Percentiles rank a stretch among this genome's conserved stretches.
These are phyloP conservation scores for Paramecium caudatum DNA, from an alignment of 73 alveolate genomes.

Conservation along the genomic window DNA sequence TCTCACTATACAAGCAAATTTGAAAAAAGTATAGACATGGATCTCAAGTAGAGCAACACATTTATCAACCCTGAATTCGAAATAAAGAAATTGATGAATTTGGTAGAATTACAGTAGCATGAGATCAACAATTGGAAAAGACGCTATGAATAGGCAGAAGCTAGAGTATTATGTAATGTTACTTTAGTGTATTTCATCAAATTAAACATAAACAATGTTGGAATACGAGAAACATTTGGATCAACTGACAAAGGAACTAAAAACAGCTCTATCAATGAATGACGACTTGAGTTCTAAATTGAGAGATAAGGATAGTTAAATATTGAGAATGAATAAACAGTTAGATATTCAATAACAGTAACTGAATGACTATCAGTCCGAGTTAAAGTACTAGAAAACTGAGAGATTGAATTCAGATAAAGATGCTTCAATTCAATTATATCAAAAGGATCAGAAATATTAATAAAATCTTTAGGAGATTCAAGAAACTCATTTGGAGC, in stretches of 20 bases:
- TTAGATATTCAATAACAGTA: background rate
- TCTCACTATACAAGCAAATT: conserved; percentile 55
- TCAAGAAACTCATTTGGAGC: background rate
- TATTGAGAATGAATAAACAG: background rate
- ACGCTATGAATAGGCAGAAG: conserved; percentile 55
- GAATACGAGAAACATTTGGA: conserved; percentile 58
- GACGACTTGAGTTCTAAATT: background rate
- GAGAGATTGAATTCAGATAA: background rate
- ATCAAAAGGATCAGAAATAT: background rate
- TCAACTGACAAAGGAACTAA: conserved; percentile 24
- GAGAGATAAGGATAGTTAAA: background rate
- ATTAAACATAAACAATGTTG: background rate
- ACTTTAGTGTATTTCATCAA: conserved; percentile 1
- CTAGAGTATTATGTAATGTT: background rate
- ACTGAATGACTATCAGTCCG: background rate
- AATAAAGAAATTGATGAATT: conserved; percentile 56
- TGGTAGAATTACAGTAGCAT: conserved; percentile 49
- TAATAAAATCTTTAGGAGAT: background rate
- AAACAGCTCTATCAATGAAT: background rate
- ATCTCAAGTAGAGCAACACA: conserved; percentile 1
- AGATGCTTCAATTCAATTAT: conserved; percentile 5
- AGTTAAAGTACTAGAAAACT: background rate
- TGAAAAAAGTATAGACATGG: conserved; percentile 52
- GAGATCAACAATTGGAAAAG: conserved; percentile 61
- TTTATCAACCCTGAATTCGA: conserved; percentile 46